Evolutionary conservation across 176 grass and related monocot species (phyloP).

Genomic region (Melocanna baccifera): DNA sequence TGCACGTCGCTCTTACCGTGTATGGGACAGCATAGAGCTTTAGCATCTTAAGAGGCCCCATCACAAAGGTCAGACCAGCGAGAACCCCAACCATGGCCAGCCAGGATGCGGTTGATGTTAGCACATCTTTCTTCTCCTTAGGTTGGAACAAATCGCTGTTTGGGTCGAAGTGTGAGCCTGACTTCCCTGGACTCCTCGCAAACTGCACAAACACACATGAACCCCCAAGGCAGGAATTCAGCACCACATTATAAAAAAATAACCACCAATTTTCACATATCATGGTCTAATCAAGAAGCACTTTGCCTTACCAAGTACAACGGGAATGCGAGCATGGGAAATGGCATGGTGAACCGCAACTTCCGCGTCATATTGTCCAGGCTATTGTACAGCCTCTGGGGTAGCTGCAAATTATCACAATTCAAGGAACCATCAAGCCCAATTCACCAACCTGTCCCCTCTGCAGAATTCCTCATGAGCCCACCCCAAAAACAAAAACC

Average conservation of each 20-base stretch:
- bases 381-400: constrained; percentile 77
- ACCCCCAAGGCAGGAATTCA: constrained; percentile 14
- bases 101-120: constrained; percentile 77
- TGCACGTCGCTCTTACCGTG: constrained; percentile 39
- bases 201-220: constrained; percentile 46
- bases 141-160: constrained; percentile 68
- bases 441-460: background rate
- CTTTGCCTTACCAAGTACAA: constrained; percentile 72
- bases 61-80: constrained; percentile 62
- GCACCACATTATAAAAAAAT: background rate
- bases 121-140: constrained; percentile 82
- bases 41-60: constrained; percentile 74
- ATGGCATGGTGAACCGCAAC: constrained; percentile 74
- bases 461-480: background rate
- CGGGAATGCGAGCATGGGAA: constrained; percentile 89
- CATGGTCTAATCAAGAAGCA: background rate
- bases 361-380: constrained; percentile 54
- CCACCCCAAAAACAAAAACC: constrained; percentile 1
- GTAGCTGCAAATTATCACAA: constrained; percentile 51
- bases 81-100: constrained; percentile 63
- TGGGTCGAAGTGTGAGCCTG: constrained; percentile 80
- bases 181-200: constrained; percentile 71
- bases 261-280: background rate
- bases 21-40: constrained; percentile 84
- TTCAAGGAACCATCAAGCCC: constrained; percentile 10